A percentile compares a stretch with the other conserved stretches of the same genome.
Evolutionary conservation across 345 rosid species (phyloP).

Genomic region (thale cress (Arabidopsis thaliana)): DNA sequence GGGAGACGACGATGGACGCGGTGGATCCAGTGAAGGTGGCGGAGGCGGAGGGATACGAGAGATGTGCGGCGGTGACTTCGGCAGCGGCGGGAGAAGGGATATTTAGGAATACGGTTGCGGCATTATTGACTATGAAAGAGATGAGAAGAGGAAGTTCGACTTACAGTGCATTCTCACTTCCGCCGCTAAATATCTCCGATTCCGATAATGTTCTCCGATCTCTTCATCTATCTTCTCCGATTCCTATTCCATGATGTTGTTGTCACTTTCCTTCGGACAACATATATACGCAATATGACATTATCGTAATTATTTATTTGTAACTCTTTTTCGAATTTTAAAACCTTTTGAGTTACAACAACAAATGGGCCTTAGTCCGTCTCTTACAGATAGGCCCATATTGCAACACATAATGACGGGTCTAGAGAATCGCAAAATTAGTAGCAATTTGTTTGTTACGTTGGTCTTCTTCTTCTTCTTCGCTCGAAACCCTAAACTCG

Average conservation of each 20-base stretch:
- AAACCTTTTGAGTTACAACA: too few relatives aligned
- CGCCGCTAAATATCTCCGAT: slow-evolving; percentile 73
- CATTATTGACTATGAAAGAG: slow-evolving; percentile 74
- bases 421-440: too few relatives aligned
- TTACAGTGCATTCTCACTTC: slow-evolving; percentile 65
- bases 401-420: too few relatives aligned
- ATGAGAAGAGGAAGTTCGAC: slow-evolving; percentile 88
- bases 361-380: too few relatives aligned
- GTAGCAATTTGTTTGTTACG: too few relatives aligned
- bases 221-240: slow-evolving; percentile 57
- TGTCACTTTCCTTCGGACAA: not conserved
- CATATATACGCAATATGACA: not conserved
- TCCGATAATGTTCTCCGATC: slow-evolving; percentile 52
- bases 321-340: not conserved
- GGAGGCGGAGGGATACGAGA: slow-evolving; percentile 24
- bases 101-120: slow-evolving; percentile 76
- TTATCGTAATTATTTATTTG: not conserved
- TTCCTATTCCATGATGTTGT: slow-evolving; percentile 53
- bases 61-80: slow-evolving; percentile 31
- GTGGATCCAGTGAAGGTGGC: slow-evolving; percentile 53
- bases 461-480: too few relatives aligned
- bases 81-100: slow-evolving; percentile 62
- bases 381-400: too few relatives aligned
- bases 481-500: not conserved
- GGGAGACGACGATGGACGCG: slow-evolving; percentile 63